Percentiles rank a stretch among this genome's conserved stretches.
phyloP scores from a whole-genome alignment of 31 red algal genomes.

The Odonthalia washingtoniensis region DNA sequence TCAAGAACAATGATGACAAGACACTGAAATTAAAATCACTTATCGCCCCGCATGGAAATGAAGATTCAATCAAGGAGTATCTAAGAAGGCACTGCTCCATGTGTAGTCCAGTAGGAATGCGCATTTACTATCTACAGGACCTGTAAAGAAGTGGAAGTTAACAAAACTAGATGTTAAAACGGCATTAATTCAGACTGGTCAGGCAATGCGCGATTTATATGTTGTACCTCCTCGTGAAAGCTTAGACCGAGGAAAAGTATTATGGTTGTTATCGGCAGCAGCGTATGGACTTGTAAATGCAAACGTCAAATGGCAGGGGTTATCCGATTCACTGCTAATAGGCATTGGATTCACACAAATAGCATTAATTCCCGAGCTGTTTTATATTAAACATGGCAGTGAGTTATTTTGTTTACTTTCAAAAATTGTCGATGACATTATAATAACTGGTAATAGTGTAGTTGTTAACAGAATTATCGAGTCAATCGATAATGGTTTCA shows the following conservation, averaged over 20 bases:
- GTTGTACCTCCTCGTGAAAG: slow-evolving; percentile 27
- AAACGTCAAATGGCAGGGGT: no score
- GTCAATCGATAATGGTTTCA: not conserved
- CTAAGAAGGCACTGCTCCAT: no score
- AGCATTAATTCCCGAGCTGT: slow-evolving; percentile 2
- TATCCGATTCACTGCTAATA: not conserved
- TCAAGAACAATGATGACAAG: slow-evolving; percentile 20
- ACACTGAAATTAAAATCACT: slow-evolving; percentile 14
- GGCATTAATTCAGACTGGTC: slow-evolving; percentile 7
- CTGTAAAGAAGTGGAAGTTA: no score
- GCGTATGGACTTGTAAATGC: slow-evolving; percentile 41
- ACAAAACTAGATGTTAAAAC: slow-evolving; percentile 31
- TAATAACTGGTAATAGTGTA: not conserved
- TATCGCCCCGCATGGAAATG: slow-evolving; percentile 6
- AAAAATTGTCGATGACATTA: slow-evolving; percentile 36
- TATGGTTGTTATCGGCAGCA: slow-evolving; percentile 28
- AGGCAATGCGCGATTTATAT: not conserved
- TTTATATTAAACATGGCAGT: not conserved
- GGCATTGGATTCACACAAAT: slow-evolving; percentile 1
- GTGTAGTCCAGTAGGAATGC: no score
- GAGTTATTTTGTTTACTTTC: not conserved
- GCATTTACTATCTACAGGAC: no score
- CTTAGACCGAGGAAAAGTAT: not conserved
- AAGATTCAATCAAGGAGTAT: no score
- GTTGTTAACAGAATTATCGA: not conserved